phyloP scores from a whole-genome alignment of 176 grass and related monocot species.

The Echinochloa phyllopogon region DNA sequence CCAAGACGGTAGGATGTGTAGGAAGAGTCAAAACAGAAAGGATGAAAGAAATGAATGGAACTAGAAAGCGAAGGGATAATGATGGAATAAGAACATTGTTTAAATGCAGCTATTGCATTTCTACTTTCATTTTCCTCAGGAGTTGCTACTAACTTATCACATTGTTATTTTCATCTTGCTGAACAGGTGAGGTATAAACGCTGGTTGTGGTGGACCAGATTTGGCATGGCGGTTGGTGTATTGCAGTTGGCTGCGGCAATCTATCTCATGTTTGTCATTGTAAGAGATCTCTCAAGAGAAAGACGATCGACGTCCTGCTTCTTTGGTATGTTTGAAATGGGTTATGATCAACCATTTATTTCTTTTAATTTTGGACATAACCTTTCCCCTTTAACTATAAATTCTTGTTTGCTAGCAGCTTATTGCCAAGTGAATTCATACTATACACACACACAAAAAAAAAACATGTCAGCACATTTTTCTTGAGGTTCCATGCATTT shows the following conservation, averaged over 20 bases:
- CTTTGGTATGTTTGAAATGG: constrained; percentile 70
- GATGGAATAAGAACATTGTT: constrained; percentile 15
- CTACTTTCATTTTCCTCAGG: background rate
- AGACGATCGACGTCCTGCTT: constrained; percentile 65
- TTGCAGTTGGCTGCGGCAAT: constrained; percentile 75
- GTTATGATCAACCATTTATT: constrained; percentile 20
- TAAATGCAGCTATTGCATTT: background rate
- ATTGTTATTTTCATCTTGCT: constrained; percentile 42
- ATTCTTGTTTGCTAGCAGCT: background rate
- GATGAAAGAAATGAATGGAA: constrained; percentile 3
- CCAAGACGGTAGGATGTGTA: constrained; percentile 4
- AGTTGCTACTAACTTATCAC: constrained; percentile 8
- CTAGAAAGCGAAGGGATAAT: constrained; percentile 13
- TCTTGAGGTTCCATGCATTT: background rate
- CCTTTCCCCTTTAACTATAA: background rate
- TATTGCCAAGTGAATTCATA: constrained; percentile 1
- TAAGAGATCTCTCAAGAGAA: constrained; percentile 65
- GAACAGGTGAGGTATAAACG: constrained; percentile 88
- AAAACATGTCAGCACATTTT: constrained; percentile 24
- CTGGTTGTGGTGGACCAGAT: constrained; percentile 97
- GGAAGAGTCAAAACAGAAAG: background rate
- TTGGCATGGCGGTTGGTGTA: constrained; percentile 77
- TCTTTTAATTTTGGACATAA: constrained; percentile 10
- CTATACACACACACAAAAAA: background rate
- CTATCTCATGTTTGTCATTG: constrained; percentile 74